A percentile compares a stretch with the other conserved stretches of the same genome.
phyloP scores from a whole-genome alignment of 495 filamentous ascomycete genomes.

The Trypethelium eluteriae region DNA sequence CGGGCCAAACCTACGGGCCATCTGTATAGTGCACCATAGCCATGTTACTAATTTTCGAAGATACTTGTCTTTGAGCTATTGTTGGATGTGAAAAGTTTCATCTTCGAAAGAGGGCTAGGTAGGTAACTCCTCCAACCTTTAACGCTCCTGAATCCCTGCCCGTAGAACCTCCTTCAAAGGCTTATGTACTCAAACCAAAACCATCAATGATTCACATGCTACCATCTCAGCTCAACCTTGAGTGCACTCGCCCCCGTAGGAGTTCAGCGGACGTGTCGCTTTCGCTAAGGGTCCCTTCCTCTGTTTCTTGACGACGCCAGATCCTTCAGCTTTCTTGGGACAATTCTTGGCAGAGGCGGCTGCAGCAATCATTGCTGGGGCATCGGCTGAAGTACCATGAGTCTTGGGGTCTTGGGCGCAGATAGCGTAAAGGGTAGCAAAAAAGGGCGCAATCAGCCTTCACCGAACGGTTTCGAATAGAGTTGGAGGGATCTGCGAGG shows the following conservation, averaged over 20 bases:
- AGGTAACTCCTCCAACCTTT: neutral
- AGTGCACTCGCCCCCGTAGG: neutral
- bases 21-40: neutral
- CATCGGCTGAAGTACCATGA: conserved; percentile 1
- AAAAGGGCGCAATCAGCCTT: neutral
- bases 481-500: neutral
- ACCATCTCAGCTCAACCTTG: neutral
- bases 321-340: conserved; percentile 12
- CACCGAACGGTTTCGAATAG: neutral
- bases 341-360: neutral
- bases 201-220: neutral
- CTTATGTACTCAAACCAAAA: neutral
- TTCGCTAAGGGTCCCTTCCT: conserved; percentile 7
- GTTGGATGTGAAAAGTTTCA: neutral
- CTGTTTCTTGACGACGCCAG: conserved; percentile 12
- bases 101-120: neutral
- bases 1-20: neutral
- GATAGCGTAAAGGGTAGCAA: neutral
- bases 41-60: neutral
- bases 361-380: conserved; percentile 9
- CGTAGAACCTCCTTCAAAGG: neutral
- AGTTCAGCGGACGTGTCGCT: conserved; percentile 9
- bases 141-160: neutral
- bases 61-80: too few species aligned
- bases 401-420: conserved; percentile 3